phyloP scores from a whole-genome alignment of 805 yeast genomes.

The Candida quercuum region DNA sequence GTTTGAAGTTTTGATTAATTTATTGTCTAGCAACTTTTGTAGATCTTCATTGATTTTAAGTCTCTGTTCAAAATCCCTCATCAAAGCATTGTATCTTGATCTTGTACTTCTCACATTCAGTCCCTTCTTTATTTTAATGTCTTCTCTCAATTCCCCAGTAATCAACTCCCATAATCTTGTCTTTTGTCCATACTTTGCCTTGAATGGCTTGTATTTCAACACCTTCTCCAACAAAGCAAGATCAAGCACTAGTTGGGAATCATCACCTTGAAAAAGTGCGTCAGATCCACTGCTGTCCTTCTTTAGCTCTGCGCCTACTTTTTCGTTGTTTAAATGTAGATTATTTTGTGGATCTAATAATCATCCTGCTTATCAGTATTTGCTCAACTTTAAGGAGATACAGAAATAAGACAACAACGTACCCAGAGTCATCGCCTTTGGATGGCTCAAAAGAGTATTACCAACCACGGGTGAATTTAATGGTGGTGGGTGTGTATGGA shows the following conservation, averaged over 20 bases:
- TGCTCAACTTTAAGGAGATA: too few species aligned
- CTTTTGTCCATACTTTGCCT: slow-evolving; percentile 6
- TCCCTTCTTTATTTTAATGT: background rate
- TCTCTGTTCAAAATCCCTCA: background rate
- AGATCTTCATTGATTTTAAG: slow-evolving; percentile 8
- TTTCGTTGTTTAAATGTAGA: background rate
- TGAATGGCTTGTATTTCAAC: slow-evolving; percentile 4
- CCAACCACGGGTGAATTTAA: slow-evolving; percentile 7
- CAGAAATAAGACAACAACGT: too few species aligned
- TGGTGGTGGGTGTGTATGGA: slow-evolving; percentile 9
- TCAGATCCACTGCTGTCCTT: too few species aligned
- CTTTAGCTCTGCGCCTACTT: too few species aligned
- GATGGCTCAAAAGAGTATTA: background rate
- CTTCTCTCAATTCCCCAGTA: slow-evolving; percentile 6
- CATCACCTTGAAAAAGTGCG: too few species aligned
- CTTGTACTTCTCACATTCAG: background rate
- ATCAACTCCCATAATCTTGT: slow-evolving; percentile 3
- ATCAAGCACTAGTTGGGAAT: background rate
- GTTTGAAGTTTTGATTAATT: background rate
- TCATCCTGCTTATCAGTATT: too few species aligned
- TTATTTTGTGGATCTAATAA: background rate
- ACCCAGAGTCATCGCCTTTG: too few species aligned
- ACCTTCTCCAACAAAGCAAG: slow-evolving; percentile 1
- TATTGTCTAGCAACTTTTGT: background rate
- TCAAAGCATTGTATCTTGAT: background rate